Base-by-base conservation (phyloP, 2,329 filamentous ascomycete genomes). In the Clarireedia sp. region DNA sequence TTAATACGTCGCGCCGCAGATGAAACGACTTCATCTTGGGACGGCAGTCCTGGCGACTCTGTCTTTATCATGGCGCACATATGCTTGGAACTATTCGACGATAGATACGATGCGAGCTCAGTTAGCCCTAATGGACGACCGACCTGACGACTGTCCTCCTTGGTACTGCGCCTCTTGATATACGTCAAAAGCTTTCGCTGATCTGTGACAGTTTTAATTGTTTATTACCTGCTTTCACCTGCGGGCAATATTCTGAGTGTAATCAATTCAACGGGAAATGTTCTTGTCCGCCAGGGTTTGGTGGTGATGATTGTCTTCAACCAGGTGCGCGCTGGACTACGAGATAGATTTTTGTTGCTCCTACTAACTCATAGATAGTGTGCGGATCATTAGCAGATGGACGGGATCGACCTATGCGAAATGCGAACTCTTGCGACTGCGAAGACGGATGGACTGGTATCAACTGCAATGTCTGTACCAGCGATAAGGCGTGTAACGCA, bases 391-490 rank as follows among this genome's bases (percentile, higher is more conserved):
- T 96, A 41, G 82, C 88, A 40, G 86, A 90, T 64, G 91, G 90
- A 61, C 79, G 80, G 63, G 84, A 97, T 65, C 81, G 94, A 63
- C 81, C 85, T 21, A 85, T 89, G 68, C 82, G 94, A 67, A 75
- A 82, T 51, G 83, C 82, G 60, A 78, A 83, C 56, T 75, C 77
- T 41, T 99, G 94, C 73, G 75, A 90, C 43, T 99, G 94, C 71
- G 87, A 91, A 67, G 88, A 95, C 38, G 94, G 94, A 55, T 99
- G 94, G 94, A 82, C 82, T 41, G 94, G 94, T 60, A 92, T 99
- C 74, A 99, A 99, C 76, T 99, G 94, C 81, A 99, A 94, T 66
- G 89, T 99, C 55, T 99, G 94, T 73, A 84, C 86, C 58, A 83
- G 84, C 3, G 79, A 97, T 69, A 76, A 86, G 63, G 91, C 88